phyloP scores from a whole-genome alignment of 2,329 filamentous ascomycete genomes.

The Paraconiothyrium sp. region DNA sequence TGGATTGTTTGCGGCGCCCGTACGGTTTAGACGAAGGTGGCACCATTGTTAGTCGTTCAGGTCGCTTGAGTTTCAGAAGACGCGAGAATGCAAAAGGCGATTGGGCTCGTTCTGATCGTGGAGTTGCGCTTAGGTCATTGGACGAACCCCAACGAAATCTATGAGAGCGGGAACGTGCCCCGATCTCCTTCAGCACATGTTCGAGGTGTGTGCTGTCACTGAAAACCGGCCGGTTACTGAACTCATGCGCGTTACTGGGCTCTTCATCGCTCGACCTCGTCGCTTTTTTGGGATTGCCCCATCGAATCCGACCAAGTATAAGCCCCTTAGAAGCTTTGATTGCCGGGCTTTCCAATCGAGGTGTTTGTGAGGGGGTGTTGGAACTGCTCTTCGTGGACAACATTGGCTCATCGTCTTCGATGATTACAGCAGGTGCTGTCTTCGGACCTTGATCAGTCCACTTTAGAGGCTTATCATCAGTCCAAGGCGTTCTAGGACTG shows the following conservation, averaged over 20 bases:
- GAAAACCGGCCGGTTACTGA: conserved; percentile 3
- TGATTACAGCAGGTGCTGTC: conserved; percentile 25
- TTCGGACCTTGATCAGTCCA: conserved; percentile 22
- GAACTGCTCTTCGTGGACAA: conserved; percentile 24
- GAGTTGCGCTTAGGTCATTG: conserved; percentile 25
- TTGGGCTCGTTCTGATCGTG: conserved; percentile 15
- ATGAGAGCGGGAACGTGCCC: conserved; percentile 24
- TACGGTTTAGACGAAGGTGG: background rate
- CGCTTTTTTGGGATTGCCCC: conserved; percentile 23
- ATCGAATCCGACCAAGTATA: conserved; percentile 22
- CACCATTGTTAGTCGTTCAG: conserved; percentile 13
- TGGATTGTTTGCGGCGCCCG: conserved; percentile 22
- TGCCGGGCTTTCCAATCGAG: conserved; percentile 21
- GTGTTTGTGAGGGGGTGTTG: conserved; percentile 18
- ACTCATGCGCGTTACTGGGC: conserved; percentile 11
- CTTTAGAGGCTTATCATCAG: conserved; percentile 20
- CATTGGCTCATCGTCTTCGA: conserved; percentile 22
- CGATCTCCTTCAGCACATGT: conserved; percentile 28
- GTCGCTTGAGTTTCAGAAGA: conserved; percentile 31
- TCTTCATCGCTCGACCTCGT: conserved; percentile 27
- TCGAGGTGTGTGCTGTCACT: conserved; percentile 23
- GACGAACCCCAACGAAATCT: conserved; percentile 35
- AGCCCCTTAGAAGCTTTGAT: conserved; percentile 24
- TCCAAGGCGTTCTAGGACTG: conserved; percentile 40
- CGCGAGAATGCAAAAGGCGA: conserved; percentile 26